A percentile compares a stretch with the other conserved stretches of the same genome.
phyloP scores from a whole-genome alignment of 2,329 filamentous ascomycete genomes.

The Penicillium digitatum region DNA sequence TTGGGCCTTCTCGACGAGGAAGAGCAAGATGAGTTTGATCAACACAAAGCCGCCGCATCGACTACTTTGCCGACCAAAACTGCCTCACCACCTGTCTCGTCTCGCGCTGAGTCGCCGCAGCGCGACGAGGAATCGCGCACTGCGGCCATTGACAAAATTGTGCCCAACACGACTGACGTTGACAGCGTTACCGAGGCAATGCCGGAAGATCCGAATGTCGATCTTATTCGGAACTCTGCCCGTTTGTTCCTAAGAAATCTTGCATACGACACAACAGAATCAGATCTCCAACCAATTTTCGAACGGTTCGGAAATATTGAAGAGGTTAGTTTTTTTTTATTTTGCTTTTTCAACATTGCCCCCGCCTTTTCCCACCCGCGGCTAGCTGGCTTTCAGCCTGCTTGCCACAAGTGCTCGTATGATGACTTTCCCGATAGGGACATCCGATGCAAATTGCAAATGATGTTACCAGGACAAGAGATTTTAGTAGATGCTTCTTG shows the following conservation, averaged over 20 bases:
- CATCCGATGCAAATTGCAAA: slow-evolving; percentile 87
- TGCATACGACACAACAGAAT: slow-evolving; percentile 71
- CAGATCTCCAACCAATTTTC: slow-evolving; percentile 72
- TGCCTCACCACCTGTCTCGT: neutral
- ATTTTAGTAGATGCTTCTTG: slow-evolving; percentile 99
- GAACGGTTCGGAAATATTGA: slow-evolving; percentile 66
- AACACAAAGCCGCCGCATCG: slow-evolving; percentile 15
- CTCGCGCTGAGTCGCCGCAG: neutral
- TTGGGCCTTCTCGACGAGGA: slow-evolving; percentile 77
- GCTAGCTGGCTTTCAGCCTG: slow-evolving; percentile 15
- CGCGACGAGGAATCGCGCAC: slow-evolving; percentile 20
- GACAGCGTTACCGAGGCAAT: slow-evolving; percentile 15
- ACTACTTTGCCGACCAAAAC: slow-evolving; percentile 5
- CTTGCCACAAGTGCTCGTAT: slow-evolving; percentile 48
- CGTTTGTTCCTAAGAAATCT: slow-evolving; percentile 88
- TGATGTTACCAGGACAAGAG: slow-evolving; percentile 88
- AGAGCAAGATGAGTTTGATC: slow-evolving; percentile 40
- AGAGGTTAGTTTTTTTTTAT: slow-evolving; percentile 66
- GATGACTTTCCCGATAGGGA: slow-evolving; percentile 99
- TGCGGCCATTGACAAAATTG: slow-evolving; percentile 17
- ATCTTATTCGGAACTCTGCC: slow-evolving; percentile 66
- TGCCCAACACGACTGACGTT: slow-evolving; percentile 12
- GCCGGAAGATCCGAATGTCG: slow-evolving; percentile 46
- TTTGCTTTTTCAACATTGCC: slow-evolving; percentile 2
- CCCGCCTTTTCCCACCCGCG: neutral